A percentile compares a stretch with the other conserved stretches of the same genome.
Evolutionary conservation across 169 alveolate species (phyloP).

Genomic region (Babesia ovis): DNA sequence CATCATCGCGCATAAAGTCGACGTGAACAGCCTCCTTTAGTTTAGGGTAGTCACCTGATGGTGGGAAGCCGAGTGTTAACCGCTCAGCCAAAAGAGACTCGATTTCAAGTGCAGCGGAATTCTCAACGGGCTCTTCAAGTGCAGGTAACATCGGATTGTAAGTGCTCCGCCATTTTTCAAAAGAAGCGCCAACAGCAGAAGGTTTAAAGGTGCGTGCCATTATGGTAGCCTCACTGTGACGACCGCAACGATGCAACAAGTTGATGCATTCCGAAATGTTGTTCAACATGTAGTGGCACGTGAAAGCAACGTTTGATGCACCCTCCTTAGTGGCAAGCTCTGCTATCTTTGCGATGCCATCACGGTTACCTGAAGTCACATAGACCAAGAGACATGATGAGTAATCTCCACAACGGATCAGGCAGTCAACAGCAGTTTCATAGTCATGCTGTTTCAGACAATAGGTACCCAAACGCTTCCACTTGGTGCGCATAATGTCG

Average conservation of each 20-base stretch:
- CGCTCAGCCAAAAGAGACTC: constrained; percentile 21
- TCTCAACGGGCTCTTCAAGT: constrained; percentile 15
- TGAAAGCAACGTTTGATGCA: constrained; percentile 69
- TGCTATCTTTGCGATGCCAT: constrained; percentile 51
- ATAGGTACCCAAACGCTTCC: constrained; percentile 80
- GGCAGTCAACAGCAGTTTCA: constrained; percentile 77
- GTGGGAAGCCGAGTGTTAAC: constrained; percentile 48
- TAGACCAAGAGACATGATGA: constrained; percentile 74
- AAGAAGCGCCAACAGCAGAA: constrained; percentile 47
- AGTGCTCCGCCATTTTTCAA: constrained; percentile 66
- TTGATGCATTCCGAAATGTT: constrained; percentile 72
- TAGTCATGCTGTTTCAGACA: constrained; percentile 73
- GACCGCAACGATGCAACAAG: constrained; percentile 50
- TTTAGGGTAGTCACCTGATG: constrained; percentile 38
- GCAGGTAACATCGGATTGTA: constrained; percentile 4
- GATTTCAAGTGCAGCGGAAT: constrained; percentile 19
- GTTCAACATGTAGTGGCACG: constrained; percentile 71
- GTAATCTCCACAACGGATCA: constrained; percentile 71
- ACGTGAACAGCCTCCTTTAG: constrained; percentile 46
- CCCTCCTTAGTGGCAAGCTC: constrained; percentile 60
- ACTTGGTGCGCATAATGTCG: constrained; percentile 68
- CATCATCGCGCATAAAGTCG: constrained; percentile 10
- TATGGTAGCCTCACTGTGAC: constrained; percentile 73
- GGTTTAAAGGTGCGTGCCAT: constrained; percentile 76
- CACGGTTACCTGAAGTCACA: constrained; percentile 60